Evolutionary conservation across 495 filamentous ascomycete genomes (phyloP), one percentile per base, ranked within the genome.

Genomic region (Geopyxis carbonaria): DNA sequence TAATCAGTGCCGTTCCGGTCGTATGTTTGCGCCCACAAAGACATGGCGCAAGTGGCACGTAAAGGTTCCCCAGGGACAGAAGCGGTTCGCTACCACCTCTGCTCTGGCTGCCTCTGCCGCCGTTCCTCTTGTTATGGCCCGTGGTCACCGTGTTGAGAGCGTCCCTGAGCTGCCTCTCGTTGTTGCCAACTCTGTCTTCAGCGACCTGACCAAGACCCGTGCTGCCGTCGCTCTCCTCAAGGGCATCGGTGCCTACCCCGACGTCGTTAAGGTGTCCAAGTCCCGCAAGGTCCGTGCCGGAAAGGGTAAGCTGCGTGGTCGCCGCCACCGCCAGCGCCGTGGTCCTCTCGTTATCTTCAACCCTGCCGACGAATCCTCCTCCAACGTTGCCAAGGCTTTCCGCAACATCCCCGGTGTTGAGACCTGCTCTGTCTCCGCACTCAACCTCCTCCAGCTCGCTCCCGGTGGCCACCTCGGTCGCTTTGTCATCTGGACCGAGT

Each of bases 41-140:
- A 81, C 93, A 69, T 97, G 89, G 89, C 72, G 89, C 59, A 95
- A 93, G 72, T 97, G 91, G 91, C 91, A 97, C 73, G 80, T 93
- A 69, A 97, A 95, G 80, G 72, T 97, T 78, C 93, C 91, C 73
- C 75, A 89, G 60, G 75, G 74, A 61, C 87, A 97, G 75, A 89
- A 80, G 68, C 89, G 89, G 59, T 97, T 93, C 65, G 89, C 89
- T 65, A 93, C 85, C 57, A 78, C 82, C 58, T 95, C 89, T 50
- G 89, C 89, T 58, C 70, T 97, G 53, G 89, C 89, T 64, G 89
- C 89, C 51, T 94, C 91, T 47, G 86, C 89, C 46, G 80, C 81
- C 58, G 76, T 83, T 56, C 76, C 89, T 55, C 85, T 97, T 51
- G 75, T 97, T 51, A 71, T 93, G 60, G 91, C 89, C 58, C 89